Conservation (phyloP, 129 eudicot species). For the Chrysanthemum seticuspe region DNA sequence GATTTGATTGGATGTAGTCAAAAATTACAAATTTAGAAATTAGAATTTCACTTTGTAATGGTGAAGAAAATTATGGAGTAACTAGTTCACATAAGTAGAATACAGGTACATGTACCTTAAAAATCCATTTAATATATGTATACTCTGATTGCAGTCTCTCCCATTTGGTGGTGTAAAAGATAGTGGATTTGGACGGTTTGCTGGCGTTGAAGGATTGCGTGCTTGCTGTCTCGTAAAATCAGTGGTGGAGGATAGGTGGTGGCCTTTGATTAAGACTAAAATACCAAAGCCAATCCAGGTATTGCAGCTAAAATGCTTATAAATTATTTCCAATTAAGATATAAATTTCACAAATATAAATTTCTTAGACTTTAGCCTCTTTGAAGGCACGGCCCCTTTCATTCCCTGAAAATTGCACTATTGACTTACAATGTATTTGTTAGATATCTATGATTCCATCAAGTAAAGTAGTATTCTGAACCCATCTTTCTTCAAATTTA, state of each 20-base stretch:
- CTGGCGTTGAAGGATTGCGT: constrained; percentile 93
- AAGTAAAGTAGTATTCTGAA: background rate
- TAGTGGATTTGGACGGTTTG: constrained; percentile 99
- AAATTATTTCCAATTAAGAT: background rate
- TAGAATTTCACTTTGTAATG: no score
- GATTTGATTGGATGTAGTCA: background rate
- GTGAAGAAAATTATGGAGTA: no score
- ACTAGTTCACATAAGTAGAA: no score
- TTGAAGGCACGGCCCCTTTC: background rate
- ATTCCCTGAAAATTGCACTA: background rate
- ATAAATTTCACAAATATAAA: background rate
- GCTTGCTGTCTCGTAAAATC: constrained; percentile 96
- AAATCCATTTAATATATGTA: background rate
- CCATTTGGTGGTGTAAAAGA: constrained; percentile 99
- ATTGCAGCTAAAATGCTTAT: background rate
- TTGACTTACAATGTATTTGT: background rate
- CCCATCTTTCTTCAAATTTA: background rate
- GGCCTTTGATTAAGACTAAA: constrained; percentile 92
- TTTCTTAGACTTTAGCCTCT: background rate
- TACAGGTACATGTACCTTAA: no score
- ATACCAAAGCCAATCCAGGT: constrained; percentile 99
- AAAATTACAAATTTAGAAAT: background rate
- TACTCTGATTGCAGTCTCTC: constrained; percentile 58
- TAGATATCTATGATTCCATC: background rate
- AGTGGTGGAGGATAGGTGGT: constrained; percentile 92